These are phyloP conservation scores for Xylariaceae sp. DNA, from an alignment of 2,329 filamentous ascomycete species.

Conservation along the genomic window DNA sequence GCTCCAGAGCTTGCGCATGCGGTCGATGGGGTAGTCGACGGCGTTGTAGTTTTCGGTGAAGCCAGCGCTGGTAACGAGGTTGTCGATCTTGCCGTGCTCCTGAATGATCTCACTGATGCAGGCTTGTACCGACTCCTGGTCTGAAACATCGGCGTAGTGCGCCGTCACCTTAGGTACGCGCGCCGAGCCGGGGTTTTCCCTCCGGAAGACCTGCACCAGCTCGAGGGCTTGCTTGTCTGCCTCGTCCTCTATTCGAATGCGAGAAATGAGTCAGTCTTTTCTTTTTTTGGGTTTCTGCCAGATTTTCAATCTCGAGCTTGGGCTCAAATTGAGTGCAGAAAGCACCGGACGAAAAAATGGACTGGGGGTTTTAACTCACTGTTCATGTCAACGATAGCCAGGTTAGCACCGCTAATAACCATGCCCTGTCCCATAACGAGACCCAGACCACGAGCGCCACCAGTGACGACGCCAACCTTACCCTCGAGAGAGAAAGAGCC, in stretches of 20 bases:
- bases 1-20: constrained; percentile 88
- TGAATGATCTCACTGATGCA: constrained; percentile 67
- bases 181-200: constrained; percentile 70
- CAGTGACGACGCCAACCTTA: constrained; percentile 80
- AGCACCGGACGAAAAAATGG: not conserved
- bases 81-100: constrained; percentile 78
- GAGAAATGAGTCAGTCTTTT: constrained; percentile 15
- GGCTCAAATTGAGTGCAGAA: too few species aligned
- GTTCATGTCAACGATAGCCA: constrained; percentile 93
- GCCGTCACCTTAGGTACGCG: constrained; percentile 80
- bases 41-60: constrained; percentile 97
- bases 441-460: constrained; percentile 83
- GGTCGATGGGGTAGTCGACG: constrained; percentile 83
- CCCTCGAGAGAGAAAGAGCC: constrained; percentile 83
- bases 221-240: constrained; percentile 71
- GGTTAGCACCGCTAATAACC: constrained; percentile 80
- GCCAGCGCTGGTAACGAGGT: constrained; percentile 91
- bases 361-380: constrained; percentile 48
- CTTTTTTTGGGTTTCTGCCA: not conserved
- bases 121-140: constrained; percentile 70
- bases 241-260: constrained; percentile 63
- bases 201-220: constrained; percentile 70
- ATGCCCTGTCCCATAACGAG: constrained; percentile 91
- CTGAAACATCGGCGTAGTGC: constrained; percentile 84
- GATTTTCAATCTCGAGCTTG: too few species aligned